Conservation (phyloP, 768 basidiomycete genomes). For the Xerocomus spinulosus region DNA sequence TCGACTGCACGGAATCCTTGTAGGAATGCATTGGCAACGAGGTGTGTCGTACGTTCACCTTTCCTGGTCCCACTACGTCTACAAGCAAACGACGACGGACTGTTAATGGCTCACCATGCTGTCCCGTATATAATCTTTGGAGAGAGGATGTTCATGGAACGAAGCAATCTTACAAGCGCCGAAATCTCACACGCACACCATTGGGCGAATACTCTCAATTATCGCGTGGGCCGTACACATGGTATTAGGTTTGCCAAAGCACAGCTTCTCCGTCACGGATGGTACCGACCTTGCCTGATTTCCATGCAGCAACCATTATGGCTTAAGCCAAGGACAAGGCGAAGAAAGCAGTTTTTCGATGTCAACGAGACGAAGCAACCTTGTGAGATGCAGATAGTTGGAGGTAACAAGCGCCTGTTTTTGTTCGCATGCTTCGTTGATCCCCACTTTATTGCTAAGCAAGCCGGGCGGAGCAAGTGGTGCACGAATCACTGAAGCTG, state of each 20-base stretch:
- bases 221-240: too few species aligned
- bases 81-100: not conserved
- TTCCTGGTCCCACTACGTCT: conserved; percentile 53
- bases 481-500: not conserved
- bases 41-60: conserved; percentile 59
- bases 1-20: conserved; percentile 80
- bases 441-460: not conserved
- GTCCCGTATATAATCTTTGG: conserved; percentile 57
- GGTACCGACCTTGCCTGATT: not conserved
- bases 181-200: not conserved
- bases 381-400: not conserved
- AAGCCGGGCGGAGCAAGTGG: not conserved
- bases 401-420: not conserved
- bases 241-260: too few species aligned
- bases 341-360: not conserved
- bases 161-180: conserved; percentile 2
- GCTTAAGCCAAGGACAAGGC: not conserved
- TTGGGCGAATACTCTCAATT: not conserved
- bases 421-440: not conserved
- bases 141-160: conserved; percentile 30
- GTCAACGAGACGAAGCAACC: not conserved
- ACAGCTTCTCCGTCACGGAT: not conserved
- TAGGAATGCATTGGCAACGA: conserved; percentile 68
- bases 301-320: not conserved
- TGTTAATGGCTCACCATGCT: conserved; percentile 43